Evolutionary conservation across 805 yeast genomes (phyloP), one percentile per base, ranked within the genome.

Genomic region (Tetrapisispora fleetii): DNA sequence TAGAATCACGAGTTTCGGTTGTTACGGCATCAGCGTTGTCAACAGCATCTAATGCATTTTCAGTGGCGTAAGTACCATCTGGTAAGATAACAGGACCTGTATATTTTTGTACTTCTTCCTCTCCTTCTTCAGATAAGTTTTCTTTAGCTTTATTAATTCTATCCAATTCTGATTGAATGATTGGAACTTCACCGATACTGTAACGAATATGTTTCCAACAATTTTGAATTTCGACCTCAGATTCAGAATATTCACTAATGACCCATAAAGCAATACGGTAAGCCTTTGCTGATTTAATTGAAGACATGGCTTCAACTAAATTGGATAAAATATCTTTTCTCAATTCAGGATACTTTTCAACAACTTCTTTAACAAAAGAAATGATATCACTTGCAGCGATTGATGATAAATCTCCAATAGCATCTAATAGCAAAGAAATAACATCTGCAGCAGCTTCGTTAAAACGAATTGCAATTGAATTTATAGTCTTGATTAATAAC

Each of bases 21-120:
- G 85, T 80, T 49, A 83, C 69, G 0, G 95, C 93, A 53, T 80
- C 79, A 64, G 86, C 95, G 24, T 93, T 81, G 22, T 95, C 95
- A 64, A 85, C 87, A 1, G 96, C 85, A 54, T 96, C 97, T 67
- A 71, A 72, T 5, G 80, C 69, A 16, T 84, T 84, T 68, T 93
- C 99, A 39, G 96, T 86, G 28, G 99, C 99, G 68, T 93, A 93
- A 0, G 99, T 93, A 58, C 99, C 99, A 70, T 93, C 99, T n/a
- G 99, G 96, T 55, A 93, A 75, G 50, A 93, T 83, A 51, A 84
- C 82, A 19, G 97, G 97, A 41, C 86, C 86, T 37, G 68, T 63
- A 6, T 68, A 63, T 37, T 71, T 74, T 22, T 37, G 37, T 33
- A 65, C 57, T 24, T 60, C 64, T 19, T 48, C 53, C 21, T 56